phyloP scores from a whole-genome alignment of 148 eudicot species.

The Chenopodium album region DNA sequence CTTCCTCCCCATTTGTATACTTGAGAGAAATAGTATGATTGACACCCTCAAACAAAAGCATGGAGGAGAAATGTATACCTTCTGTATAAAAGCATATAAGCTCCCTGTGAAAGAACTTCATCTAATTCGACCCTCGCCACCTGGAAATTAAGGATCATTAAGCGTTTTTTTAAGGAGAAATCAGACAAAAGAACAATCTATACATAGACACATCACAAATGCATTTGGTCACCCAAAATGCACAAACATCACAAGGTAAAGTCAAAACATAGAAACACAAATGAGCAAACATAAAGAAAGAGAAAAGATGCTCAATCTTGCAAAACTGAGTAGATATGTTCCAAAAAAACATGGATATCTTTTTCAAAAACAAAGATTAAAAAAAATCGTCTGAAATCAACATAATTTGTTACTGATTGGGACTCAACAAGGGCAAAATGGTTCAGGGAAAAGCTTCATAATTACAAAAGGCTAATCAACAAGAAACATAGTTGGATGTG shows the following conservation, averaged over 20 bases:
- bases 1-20: not conserved
- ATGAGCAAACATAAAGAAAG: not conserved
- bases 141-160: slow-evolving; percentile 36
- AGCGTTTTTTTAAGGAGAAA: not conserved
- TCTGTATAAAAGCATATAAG: slow-evolving; percentile 95
- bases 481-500: not conserved
- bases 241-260: not conserved
- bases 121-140: slow-evolving; percentile 72
- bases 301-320: not conserved
- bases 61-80: slow-evolving; percentile 42
- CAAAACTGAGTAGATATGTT: not conserved
- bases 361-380: not conserved
- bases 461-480: not conserved
- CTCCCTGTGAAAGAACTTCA: slow-evolving; percentile 94
- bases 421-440: not conserved
- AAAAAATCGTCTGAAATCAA: not conserved
- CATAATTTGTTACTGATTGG: not conserved
- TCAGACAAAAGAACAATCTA: not conserved
- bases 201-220: not conserved
- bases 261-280: not conserved
- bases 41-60: not conserved
- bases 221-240: not conserved
- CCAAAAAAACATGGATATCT: no score
- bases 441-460: not conserved
- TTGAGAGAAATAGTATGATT: not conserved